Evolutionary conservation across 495 filamentous ascomycete species (phyloP).

Genomic region (Lasiosphaeria miniovina): DNA sequence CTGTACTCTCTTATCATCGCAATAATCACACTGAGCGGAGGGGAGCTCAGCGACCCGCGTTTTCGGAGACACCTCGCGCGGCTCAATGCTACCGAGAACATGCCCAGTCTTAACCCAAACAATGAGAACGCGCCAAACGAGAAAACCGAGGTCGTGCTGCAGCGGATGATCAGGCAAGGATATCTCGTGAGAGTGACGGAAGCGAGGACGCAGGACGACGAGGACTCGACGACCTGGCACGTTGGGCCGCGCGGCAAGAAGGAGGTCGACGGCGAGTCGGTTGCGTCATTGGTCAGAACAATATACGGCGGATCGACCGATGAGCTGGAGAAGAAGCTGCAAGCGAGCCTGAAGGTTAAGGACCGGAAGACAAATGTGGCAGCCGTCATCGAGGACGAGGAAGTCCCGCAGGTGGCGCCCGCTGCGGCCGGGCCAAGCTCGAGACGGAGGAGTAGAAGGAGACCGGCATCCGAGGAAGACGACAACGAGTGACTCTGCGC

Average conservation of each 20-base stretch:
- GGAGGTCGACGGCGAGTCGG: constrained; percentile 72
- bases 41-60: constrained; percentile 69
- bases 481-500: no score
- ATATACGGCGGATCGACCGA: constrained; percentile 51
- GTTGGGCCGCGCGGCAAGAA: constrained; percentile 82
- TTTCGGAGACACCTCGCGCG: constrained; percentile 70
- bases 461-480: neutral
- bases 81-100: constrained; percentile 71
- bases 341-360: constrained; percentile 52
- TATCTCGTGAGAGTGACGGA: constrained; percentile 77
- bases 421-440: neutral
- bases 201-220: constrained; percentile 52
- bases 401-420: neutral
- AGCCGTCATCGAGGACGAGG: constrained; percentile 17
- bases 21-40: constrained; percentile 65
- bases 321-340: constrained; percentile 52
- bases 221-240: constrained; percentile 72
- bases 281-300: constrained; percentile 64
- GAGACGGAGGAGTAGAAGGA: neutral
- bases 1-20: constrained; percentile 77
- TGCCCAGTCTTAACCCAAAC: constrained; percentile 36
- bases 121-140: constrained; percentile 62
- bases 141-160: constrained; percentile 71
- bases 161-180: constrained; percentile 73
- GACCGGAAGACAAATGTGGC: constrained; percentile 25